Conservation (phyloP, 108 stramenopile species). For the Thalassiosira profunda region DNA sequence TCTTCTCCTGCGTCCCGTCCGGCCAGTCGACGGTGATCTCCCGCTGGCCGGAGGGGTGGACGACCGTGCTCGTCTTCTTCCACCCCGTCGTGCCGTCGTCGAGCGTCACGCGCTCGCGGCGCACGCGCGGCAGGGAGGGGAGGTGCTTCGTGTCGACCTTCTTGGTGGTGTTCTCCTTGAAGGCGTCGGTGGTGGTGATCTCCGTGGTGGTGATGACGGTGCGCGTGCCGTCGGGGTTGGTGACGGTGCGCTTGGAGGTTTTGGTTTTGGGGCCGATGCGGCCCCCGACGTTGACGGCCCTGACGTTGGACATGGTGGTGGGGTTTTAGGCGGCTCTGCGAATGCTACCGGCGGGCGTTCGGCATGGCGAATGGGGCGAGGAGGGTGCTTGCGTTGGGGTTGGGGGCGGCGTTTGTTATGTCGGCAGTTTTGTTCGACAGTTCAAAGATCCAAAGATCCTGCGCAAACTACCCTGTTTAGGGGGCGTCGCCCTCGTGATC, state of each 20-base stretch:
- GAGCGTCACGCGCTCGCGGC: conserved; percentile 9
- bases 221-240: conserved; percentile 15
- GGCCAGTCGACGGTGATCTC: conserved; percentile 21
- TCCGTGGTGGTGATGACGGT: conserved; percentile 18
- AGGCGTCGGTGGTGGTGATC: neutral
- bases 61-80: conserved; percentile 17
- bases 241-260: conserved; percentile 4
- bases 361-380: too few species aligned
- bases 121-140: conserved; percentile 10
- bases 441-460: too few species aligned
- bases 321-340: too few species aligned
- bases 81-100: conserved; percentile 28
- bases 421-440: too few species aligned
- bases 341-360: too few species aligned
- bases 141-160: conserved; percentile 23
- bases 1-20: conserved; percentile 15
- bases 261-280: conserved; percentile 13
- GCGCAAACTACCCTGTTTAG: too few species aligned
- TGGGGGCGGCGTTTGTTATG: too few species aligned
- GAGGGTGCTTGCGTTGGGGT: too few species aligned
- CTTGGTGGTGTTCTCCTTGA: conserved; percentile 3
- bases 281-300: conserved; percentile 1
- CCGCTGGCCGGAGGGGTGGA: conserved; percentile 8
- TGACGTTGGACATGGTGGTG: conserved; percentile 13
- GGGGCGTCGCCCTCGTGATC: too few species aligned